Percentiles rank a stretch among this genome's conserved stretches.
phyloP scores from a whole-genome alignment of 1,139 yeast genomes.

The Nakaseomyces sp. region DNA sequence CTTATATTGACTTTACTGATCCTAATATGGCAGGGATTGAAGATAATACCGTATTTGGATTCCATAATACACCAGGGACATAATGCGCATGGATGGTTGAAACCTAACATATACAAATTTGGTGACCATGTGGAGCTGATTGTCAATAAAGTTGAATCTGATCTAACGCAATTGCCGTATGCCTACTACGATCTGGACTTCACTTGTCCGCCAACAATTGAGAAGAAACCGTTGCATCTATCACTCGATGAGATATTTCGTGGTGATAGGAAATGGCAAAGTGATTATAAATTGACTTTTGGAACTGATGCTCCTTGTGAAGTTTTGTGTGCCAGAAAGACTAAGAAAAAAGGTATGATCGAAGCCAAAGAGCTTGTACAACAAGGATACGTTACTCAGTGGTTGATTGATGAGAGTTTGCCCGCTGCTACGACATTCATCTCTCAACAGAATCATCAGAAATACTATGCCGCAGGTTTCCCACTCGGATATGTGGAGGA shows the following conservation, averaged over 20 bases:
- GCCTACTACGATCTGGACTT: constrained; percentile 72
- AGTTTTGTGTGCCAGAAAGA: constrained; percentile 55
- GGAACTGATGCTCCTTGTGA: constrained; percentile 58
- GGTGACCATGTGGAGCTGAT: constrained; percentile 62
- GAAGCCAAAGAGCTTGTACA: constrained; percentile 56
- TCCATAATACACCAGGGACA: neutral
- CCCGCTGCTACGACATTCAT: constrained; percentile 88
- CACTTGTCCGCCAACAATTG: constrained; percentile 60
- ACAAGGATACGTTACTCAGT: constrained; percentile 69
- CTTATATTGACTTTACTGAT: neutral
- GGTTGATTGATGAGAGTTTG: constrained; percentile 67
- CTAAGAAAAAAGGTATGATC: constrained; percentile 42
- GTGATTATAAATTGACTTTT: constrained; percentile 56
- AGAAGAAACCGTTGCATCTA: constrained; percentile 51
- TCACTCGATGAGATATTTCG: constrained; percentile 69
- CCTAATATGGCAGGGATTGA: neutral
- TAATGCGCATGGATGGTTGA: constrained; percentile 20
- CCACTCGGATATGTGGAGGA: constrained; percentile 62
- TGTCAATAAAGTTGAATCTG: constrained; percentile 74
- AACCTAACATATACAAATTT: constrained; percentile 26
- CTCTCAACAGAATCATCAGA: constrained; percentile 47
- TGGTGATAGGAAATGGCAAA: constrained; percentile 74
- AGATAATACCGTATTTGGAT: constrained; percentile 2
- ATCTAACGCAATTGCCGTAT: constrained; percentile 66
- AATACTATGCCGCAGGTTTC: constrained; percentile 81